Conservation (phyloP, 306 rosid species). For the Chamaecrista fasciculata region DNA sequence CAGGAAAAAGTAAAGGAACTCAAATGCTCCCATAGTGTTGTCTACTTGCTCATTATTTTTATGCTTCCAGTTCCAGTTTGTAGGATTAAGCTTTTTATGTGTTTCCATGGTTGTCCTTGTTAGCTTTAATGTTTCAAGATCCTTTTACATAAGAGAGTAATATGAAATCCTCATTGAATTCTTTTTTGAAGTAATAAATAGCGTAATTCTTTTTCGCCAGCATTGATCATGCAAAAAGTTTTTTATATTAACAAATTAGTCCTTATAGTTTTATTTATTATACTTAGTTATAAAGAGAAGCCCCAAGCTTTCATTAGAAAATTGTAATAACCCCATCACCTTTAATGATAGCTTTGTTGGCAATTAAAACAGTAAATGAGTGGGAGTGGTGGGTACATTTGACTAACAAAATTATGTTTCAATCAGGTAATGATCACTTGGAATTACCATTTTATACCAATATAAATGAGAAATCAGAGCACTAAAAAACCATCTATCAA, state of each 20-base stretch:
- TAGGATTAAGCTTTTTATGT: neutral
- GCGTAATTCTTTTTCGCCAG: too few species aligned
- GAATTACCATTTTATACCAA: slow-evolving; percentile 11
- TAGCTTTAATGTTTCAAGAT: neutral
- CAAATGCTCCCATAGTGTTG: neutral
- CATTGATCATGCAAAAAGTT: too few species aligned
- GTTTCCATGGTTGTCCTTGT: neutral
- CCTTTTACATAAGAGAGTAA: neutral
- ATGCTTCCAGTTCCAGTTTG: neutral
- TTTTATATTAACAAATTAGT: too few species aligned
- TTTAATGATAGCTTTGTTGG: slow-evolving; percentile 2
- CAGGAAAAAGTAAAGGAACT: neutral
- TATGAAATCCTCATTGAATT: too few species aligned
- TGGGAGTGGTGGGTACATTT: neutral
- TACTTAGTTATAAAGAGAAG: too few species aligned
- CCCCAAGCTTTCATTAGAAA: too few species aligned
- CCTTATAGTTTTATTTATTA: too few species aligned
- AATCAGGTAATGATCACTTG: slow-evolving; percentile 6
- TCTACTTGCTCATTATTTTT: neutral
- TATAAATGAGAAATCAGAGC: neutral
- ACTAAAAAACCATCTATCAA: neutral
- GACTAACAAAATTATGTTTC: slow-evolving; percentile 2
- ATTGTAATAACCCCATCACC: neutral
- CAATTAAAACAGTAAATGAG: neutral
- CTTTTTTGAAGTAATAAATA: too few species aligned